Evolutionary conservation across 140 eudicot species (phyloP).

Genomic region (Anethum foeniculum): DNA sequence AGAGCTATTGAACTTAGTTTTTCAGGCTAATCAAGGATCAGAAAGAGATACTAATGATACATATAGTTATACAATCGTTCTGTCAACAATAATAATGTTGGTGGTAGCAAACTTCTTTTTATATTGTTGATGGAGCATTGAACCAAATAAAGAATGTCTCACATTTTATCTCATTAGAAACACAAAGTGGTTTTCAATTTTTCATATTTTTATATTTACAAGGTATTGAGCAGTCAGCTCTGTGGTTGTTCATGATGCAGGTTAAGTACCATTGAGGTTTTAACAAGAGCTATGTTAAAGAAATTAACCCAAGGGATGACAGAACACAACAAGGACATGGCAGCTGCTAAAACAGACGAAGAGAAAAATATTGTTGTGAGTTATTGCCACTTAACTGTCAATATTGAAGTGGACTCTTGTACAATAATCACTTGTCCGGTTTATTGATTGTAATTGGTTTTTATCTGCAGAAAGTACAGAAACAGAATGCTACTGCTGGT

Average conservation of each 20-base stretch:
- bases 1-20: not conserved
- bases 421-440: not conserved
- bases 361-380: constrained; percentile 40
- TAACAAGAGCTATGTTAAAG: constrained; percentile 48
- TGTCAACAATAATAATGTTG: not conserved
- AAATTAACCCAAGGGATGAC: constrained; percentile 66
- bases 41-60: not conserved
- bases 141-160: not conserved
- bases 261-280: constrained; percentile 52
- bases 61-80: not conserved
- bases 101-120: not conserved
- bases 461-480: constrained; percentile 45
- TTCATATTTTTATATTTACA: not conserved
- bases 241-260: constrained; percentile 25
- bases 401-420: not conserved
- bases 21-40: not conserved
- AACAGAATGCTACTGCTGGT: constrained; percentile 48
- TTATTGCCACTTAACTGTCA: not conserved
- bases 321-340: constrained; percentile 63
- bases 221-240: not conserved
- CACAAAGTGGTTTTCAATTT: not conserved
- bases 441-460: not conserved
- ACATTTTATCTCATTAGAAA: not conserved
- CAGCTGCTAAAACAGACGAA: constrained; percentile 54
- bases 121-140: not conserved